Evolutionary conservation across 2,329 filamentous ascomycete genomes (phyloP).

Genomic region (Amesomyces nigricolor): DNA sequence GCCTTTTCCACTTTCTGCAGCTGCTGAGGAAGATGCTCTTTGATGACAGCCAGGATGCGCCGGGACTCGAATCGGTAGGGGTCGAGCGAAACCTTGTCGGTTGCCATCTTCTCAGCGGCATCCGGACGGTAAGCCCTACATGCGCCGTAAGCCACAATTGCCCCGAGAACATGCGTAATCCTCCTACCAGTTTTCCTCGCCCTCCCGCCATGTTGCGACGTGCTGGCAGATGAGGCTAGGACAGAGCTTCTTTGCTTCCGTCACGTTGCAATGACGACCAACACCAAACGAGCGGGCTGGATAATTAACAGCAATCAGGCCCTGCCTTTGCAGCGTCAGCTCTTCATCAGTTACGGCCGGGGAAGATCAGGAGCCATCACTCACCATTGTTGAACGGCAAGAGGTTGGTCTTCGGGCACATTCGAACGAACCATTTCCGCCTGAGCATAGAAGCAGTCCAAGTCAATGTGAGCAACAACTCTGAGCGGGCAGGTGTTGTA

Average conservation of each 20-base stretch:
- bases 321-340: constrained; percentile 54
- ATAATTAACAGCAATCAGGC: constrained; percentile 94
- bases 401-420: constrained; percentile 65
- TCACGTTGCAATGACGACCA: constrained; percentile 68
- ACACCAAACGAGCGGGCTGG: constrained; percentile 78
- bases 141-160: background rate
- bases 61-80: constrained; percentile 83
- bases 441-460: constrained; percentile 97
- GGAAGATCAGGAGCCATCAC: background rate
- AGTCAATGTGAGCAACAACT: constrained; percentile 84
- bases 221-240: constrained; percentile 82
- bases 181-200: constrained; percentile 68
- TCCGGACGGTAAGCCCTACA: constrained; percentile 72
- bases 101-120: constrained; percentile 70
- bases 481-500: constrained; percentile 72
- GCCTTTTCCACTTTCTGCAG: constrained; percentile 83
- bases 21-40: constrained; percentile 60
- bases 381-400: constrained; percentile 91
- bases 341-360: background rate
- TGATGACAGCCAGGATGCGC: constrained; percentile 73
- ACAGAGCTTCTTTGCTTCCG: constrained; percentile 81
- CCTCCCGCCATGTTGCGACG: constrained; percentile 91
- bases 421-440: constrained; percentile 88
- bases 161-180: too few species aligned
- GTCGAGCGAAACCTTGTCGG: constrained; percentile 90